phyloP scores from a whole-genome alignment of 345 rosid species.

The Ceriops zippeliana region DNA sequence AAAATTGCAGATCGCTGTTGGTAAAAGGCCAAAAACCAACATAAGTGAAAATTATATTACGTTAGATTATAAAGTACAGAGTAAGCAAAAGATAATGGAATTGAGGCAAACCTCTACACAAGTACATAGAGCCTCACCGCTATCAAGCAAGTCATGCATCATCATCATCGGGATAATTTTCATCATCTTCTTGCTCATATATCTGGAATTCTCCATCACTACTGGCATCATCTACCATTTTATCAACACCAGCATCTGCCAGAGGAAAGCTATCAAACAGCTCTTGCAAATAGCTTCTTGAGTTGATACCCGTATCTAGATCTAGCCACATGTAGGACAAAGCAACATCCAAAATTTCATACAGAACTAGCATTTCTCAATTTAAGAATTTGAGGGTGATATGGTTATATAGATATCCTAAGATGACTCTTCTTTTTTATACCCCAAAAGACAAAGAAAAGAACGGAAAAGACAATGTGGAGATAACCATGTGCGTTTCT shows the following conservation, averaged over 20 bases:
- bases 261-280: conserved; percentile 80
- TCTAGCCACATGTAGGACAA: conserved; percentile 47
- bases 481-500: too few relatives aligned
- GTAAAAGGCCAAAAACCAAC: too few relatives aligned
- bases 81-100: background rate
- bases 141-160: conserved; percentile 7
- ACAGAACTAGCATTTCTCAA: background rate
- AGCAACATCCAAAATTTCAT: conserved; percentile 6
- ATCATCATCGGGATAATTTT: conserved; percentile 23
- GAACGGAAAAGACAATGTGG: too few relatives aligned
- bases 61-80: background rate
- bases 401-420: background rate
- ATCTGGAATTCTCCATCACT: conserved; percentile 80
- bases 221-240: conserved; percentile 40
- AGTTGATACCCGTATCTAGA: conserved; percentile 62
- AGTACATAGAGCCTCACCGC: background rate
- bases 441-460: too few relatives aligned
- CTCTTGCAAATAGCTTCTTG: conserved; percentile 77
- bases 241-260: conserved; percentile 32
- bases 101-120: conserved; percentile 2
- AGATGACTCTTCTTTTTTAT: too few relatives aligned
- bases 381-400: background rate
- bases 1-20: too few relatives aligned
- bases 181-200: conserved; percentile 76
- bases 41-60: too few relatives aligned